Evolutionary conservation across 176 grass and related monocot species (phyloP), one percentile per base, ranked within the genome.

Genomic region (Panicum miliaceum): DNA sequence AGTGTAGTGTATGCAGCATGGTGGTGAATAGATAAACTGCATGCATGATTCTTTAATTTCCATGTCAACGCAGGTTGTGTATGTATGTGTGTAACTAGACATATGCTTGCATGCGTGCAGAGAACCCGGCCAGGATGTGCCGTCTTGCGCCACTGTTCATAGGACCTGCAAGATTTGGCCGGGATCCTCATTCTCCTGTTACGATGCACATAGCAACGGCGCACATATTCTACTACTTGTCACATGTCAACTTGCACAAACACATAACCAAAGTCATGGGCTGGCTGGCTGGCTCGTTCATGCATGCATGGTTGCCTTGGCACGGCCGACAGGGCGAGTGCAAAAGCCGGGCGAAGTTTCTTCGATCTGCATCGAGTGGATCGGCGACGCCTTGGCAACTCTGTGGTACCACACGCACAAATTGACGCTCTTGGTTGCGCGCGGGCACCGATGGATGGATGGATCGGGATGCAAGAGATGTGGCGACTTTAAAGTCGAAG

Each of bases 231-330:
- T 66, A 22, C 36, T 40, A 50, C 56, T 63, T 15, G 6, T 52
- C 78, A 82, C 75, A 43, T 84, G 68, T 26, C 84, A 84, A 80
- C 9, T 80, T 80, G 84, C 74, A 59, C 74, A 59, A 7, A 35
- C 41, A 41, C 76, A 60, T 69, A 69, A 73, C 73, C 8, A 22
- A 74, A 12, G 38, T 36, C 43, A 52, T 62, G 82, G 82, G 54
- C 32, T 32, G 5, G 20, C 45, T 12, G 68, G n/a, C 25, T 71
- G 43, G 45, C 6, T 47, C 12, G 1, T 72, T 6, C 43, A 46
- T 71, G 23, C 41, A 48, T 47, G n/a, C 67, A 18, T 64, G 12
- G 15, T 9, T 36, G 65, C 37, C 22, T 43, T n/a, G 34, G 68
- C 69, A 68, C 81, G 69, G 87, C 76, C 87, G 87, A 58, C 68